A percentile compares a stretch with the other conserved stretches of the same genome.
These are phyloP conservation scores for Trametes elegans DNA, from an alignment of 768 basidiomycete species.

Conservation along the genomic window DNA sequence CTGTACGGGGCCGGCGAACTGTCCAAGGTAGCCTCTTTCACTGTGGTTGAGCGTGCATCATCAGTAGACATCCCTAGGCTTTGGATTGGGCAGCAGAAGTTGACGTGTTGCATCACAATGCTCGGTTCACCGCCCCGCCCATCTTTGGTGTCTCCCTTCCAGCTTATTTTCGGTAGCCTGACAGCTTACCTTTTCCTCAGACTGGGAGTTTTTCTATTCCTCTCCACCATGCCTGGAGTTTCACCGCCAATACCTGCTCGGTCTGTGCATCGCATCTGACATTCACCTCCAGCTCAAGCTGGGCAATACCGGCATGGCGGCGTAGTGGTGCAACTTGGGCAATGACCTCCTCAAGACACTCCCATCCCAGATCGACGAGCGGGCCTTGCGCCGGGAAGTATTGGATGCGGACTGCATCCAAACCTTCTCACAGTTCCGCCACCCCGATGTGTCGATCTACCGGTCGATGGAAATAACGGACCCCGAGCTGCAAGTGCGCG, in stretches of 20 bases:
- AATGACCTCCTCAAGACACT: background rate
- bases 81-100: conserved; percentile 33
- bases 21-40: background rate
- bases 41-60: background rate
- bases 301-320: conserved; percentile 35
- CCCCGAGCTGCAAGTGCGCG: conserved; percentile 30
- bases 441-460: conserved; percentile 18
- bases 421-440: conserved; percentile 2
- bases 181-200: background rate
- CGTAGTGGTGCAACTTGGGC: conserved; percentile 27
- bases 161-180: background rate
- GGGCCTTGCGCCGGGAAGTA: conserved; percentile 5
- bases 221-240: conserved; percentile 26
- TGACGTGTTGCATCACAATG: conserved; percentile 25
- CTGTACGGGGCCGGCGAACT: conserved; percentile 2
- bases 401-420: background rate
- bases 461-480: conserved; percentile 8
- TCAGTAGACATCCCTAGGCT: conserved; percentile 22
- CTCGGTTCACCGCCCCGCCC: conserved; percentile 14
- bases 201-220: conserved; percentile 29
- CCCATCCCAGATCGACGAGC: background rate
- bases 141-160: conserved; percentile 10
- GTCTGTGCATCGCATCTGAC: conserved; percentile 25
- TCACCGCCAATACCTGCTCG: conserved; percentile 27
- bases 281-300: conserved; percentile 32